phyloP scores from a whole-genome alignment of 2,329 filamentous ascomycete genomes.

The Fusarium musae region DNA sequence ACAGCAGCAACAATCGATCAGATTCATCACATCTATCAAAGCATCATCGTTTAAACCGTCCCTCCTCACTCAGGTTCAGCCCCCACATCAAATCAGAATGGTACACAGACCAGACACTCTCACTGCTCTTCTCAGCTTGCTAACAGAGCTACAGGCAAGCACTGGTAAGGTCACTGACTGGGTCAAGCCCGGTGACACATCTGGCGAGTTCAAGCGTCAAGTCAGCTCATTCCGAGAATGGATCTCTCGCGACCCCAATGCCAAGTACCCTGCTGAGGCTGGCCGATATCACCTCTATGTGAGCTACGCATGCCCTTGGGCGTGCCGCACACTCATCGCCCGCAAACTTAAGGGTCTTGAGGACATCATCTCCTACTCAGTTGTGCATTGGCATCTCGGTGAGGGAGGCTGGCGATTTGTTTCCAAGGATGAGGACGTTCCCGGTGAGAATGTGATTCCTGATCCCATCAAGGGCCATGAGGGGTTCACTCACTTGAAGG shows the following conservation, averaged over 20 bases:
- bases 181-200: slow-evolving; percentile 80
- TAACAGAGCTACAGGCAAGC: slow-evolving; percentile 37
- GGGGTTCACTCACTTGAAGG: slow-evolving; percentile 73
- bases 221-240: slow-evolving; percentile 83
- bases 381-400: slow-evolving; percentile 92
- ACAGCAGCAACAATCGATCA: slow-evolving; percentile 12
- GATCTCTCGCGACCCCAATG: slow-evolving; percentile 77
- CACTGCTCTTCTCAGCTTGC: background rate
- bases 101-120: slow-evolving; percentile 14
- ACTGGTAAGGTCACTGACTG: slow-evolving; percentile 76
- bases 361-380: slow-evolving; percentile 80
- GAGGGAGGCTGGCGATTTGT: slow-evolving; percentile 84
- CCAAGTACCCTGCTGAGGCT: slow-evolving; percentile 85
- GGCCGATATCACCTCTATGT: slow-evolving; percentile 95
- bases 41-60: background rate
- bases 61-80: background rate
- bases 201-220: slow-evolving; percentile 93
- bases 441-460: slow-evolving; percentile 72
- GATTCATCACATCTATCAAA: slow-evolving; percentile 22
- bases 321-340: slow-evolving; percentile 87
- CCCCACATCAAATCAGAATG: slow-evolving; percentile 41
- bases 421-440: slow-evolving; percentile 66
- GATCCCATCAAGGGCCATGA: slow-evolving; percentile 77
- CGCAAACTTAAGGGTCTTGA: slow-evolving; percentile 92
- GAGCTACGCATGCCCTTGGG: slow-evolving; percentile 95